Evolutionary conservation across 2,329 filamentous ascomycete genomes (phyloP).

Genomic region (Chrysoporthe deuterocubensis): DNA sequence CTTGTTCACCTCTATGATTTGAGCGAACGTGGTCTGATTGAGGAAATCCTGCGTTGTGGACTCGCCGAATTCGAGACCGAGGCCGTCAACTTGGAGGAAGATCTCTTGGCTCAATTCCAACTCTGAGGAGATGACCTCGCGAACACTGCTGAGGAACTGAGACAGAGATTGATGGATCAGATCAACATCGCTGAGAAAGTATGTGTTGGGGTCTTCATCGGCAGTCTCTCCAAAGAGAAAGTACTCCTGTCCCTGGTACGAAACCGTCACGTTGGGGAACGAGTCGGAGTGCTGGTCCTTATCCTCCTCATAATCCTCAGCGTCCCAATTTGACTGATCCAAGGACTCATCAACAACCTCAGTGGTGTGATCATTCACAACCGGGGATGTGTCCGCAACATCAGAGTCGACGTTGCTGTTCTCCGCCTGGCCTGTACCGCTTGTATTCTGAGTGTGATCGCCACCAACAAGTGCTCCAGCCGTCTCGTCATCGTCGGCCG

Average conservation of each 20-base stretch:
- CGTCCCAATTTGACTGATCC: slow-evolving; percentile 15
- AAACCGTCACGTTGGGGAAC: slow-evolving; percentile 37
- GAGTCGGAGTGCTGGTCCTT: slow-evolving; percentile 18
- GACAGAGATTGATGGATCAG: slow-evolving; percentile 50
- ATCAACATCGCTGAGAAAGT: slow-evolving; percentile 51
- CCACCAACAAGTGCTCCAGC: slow-evolving; percentile 19
- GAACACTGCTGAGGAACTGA: slow-evolving; percentile 48
- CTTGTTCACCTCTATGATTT: slow-evolving; percentile 26
- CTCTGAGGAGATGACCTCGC: slow-evolving; percentile 51
- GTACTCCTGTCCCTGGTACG: slow-evolving; percentile 39
- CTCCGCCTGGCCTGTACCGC: slow-evolving; percentile 20
- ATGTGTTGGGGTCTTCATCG: slow-evolving; percentile 44
- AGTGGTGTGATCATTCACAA: neutral
- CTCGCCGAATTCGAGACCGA: slow-evolving; percentile 57
- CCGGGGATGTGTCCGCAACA: neutral
- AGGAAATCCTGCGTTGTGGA: slow-evolving; percentile 27
- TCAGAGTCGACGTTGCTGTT: neutral
- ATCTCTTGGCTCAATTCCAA: slow-evolving; percentile 52
- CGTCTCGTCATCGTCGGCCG: slow-evolving; percentile 21
- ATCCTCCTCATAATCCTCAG: slow-evolving; percentile 25
- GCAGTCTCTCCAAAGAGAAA: slow-evolving; percentile 40
- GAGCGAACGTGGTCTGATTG: slow-evolving; percentile 24
- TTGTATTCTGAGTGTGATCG: slow-evolving; percentile 23
- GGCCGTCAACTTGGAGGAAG: slow-evolving; percentile 55
- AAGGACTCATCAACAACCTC: slow-evolving; percentile 15